Evolutionary conservation across 176 grass and related monocot genomes (phyloP).

Genomic region (Musa acuminata): DNA sequence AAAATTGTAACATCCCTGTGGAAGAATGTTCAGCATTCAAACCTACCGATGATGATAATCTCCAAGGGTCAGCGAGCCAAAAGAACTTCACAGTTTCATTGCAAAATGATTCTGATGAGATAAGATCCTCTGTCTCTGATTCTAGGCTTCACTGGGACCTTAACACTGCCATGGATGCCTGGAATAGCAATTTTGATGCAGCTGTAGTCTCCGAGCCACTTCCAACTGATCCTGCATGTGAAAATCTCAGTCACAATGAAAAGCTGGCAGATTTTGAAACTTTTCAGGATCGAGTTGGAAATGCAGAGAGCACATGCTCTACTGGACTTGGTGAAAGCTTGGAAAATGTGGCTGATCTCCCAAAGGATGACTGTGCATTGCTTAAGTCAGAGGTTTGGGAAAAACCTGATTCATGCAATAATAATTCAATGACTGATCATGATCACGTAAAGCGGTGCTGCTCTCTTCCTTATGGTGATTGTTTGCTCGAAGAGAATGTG

Average conservation of each 20-base stretch:
- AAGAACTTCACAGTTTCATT: constrained; percentile 23
- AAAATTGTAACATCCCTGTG: constrained; percentile 5
- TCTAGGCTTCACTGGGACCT: constrained; percentile 93
- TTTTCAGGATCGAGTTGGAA: neutral
- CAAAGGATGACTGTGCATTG: constrained; percentile 14
- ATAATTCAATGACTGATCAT: constrained; percentile 7
- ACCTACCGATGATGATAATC: constrained; percentile 17
- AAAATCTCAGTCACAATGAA: constrained; percentile 2
- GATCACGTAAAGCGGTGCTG: neutral
- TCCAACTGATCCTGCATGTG: constrained; percentile 14
- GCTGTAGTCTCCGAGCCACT: constrained; percentile 18
- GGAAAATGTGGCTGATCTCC: constrained; percentile 17
- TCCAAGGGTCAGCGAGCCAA: constrained; percentile 10
- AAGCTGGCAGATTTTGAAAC: constrained; percentile 12
- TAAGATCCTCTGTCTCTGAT: constrained; percentile 30
- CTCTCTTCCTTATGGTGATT: constrained; percentile 14
- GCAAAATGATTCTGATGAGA: constrained; percentile 25
- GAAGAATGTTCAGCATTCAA: constrained; percentile 14
- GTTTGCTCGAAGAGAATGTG: constrained; percentile 16
- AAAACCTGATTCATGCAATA: constrained; percentile 22
- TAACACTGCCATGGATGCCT: constrained; percentile 77
- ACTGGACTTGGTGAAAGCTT: constrained; percentile 20
- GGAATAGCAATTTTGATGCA: constrained; percentile 37
- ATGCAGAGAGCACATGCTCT: constrained; percentile 7
- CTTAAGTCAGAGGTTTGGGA: constrained; percentile 11